Base-by-base conservation (phyloP, 768 basidiomycete species). In the Tulasnella sp. region DNA sequence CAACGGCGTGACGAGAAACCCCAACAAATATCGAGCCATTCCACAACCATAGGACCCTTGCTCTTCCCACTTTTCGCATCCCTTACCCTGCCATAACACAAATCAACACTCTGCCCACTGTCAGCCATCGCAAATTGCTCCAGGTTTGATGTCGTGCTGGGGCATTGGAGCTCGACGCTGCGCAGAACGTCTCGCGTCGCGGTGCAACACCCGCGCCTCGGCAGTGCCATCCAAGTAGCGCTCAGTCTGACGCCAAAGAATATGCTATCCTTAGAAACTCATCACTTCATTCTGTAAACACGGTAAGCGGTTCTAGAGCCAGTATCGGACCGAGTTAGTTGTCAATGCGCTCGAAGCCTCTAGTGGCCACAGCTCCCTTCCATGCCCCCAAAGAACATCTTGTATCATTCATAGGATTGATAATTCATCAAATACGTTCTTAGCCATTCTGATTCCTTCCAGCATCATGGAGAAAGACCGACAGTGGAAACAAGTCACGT, bases 1-100 rank as follows among this genome's bases (percentile, higher is more conserved):
- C 62, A 68, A 68, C 62, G 62, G 62, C 62, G 62, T 68, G 62
- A 68, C 62, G 62, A 31, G 62, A 68, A 68, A 68, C 62, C 62
- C 62, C 62, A 68, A 68, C 62, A 68, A 68, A 68, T 68, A 68
- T 68, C 62, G 62, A 68, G 62, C 62, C 62, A 68, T 68, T 36
- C 62, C 62, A 68, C 10, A 68, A 68, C 62, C 62, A n/a, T n/a
- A 62, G 27, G 62, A 68, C 62, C 62, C 62, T 36, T 31, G 31
- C n/a, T 9, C 8, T 36, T 68, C 27, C 62, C 34, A 68, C 62
- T 36, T 31, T 62, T 68, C 31, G 34, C 62, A 18, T 68, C 62
- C 31, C 62, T 68, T 68, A 19, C 31, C 62, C 31, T 58, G 24
- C 56, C 56, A 44, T 0, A 6, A 52, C 24, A 24, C 52, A 6